A percentile compares a stretch with the other conserved stretches of the same genome.
These are phyloP conservation scores for Termitomyces sp. DNA, from an alignment of 1,284 basidiomycete species.

Conservation along the genomic window DNA sequence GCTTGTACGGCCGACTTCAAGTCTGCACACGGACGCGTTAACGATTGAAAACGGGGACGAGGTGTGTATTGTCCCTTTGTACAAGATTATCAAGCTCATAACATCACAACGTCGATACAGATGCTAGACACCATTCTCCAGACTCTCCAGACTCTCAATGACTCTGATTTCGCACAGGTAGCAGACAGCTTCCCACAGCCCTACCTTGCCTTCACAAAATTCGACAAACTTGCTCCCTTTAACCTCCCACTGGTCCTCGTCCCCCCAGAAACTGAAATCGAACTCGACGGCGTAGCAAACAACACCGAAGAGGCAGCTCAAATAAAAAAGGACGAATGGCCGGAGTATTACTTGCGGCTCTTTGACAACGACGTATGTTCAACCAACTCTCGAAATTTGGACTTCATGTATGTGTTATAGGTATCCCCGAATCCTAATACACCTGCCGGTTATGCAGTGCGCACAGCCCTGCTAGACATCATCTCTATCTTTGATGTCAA, in stretches of 20 bases:
- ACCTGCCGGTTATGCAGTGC: slow-evolving; percentile 76
- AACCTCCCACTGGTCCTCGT: slow-evolving; percentile 77
- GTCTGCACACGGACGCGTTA: slow-evolving; percentile 39
- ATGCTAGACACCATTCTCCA: slow-evolving; percentile 59
- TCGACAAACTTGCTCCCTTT: slow-evolving; percentile 50
- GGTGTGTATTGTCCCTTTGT: slow-evolving; percentile 30
- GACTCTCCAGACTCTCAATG: slow-evolving; percentile 49
- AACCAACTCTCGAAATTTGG: background rate
- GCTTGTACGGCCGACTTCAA: slow-evolving; percentile 55
- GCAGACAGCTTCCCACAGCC: slow-evolving; percentile 63
- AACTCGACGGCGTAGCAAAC: slow-evolving; percentile 63
- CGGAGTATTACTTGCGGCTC: slow-evolving; percentile 64
- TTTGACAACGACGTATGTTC: slow-evolving; percentile 72
- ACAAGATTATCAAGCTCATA: background rate
- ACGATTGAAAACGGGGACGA: slow-evolving; percentile 52
- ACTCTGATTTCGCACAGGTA: slow-evolving; percentile 50
- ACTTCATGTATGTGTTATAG: slow-evolving; percentile 32
- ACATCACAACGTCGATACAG: slow-evolving; percentile 30
- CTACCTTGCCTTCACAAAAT: slow-evolving; percentile 47
- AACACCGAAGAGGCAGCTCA: slow-evolving; percentile 61
- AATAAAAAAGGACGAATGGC: slow-evolving; percentile 76
- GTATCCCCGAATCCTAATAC: slow-evolving; percentile 72
- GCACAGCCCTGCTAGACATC: slow-evolving; percentile 75
- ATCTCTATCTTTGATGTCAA: slow-evolving; percentile 95
- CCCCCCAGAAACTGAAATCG: slow-evolving; percentile 76